These are phyloP conservation scores for Chlamydomonas reinhardtii DNA, from an alignment of 163 green algal species.

Conservation along the genomic window DNA sequence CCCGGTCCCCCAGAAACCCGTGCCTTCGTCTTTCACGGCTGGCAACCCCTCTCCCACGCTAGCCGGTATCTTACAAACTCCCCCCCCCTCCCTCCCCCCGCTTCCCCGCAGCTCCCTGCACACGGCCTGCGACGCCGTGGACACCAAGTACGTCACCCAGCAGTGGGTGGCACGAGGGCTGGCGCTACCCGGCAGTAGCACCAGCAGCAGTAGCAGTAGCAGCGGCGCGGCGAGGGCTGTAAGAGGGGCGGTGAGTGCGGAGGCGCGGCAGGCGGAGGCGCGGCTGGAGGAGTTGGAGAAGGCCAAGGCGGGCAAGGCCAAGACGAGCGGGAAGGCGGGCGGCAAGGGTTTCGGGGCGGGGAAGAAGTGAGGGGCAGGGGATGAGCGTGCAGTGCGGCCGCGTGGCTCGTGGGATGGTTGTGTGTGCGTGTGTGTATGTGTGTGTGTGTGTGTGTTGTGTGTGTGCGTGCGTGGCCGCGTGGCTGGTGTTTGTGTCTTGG, in stretches of 20 bases:
- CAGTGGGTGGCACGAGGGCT: slow-evolving; percentile 79
- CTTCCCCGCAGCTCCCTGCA: slow-evolving; percentile 70
- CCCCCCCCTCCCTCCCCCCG: too few species aligned
- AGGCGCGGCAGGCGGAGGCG: background rate
- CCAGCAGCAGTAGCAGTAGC: background rate
- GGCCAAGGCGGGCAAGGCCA: slow-evolving; percentile 9
- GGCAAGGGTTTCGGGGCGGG: slow-evolving; percentile 24
- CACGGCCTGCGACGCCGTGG: slow-evolving; percentile 74
- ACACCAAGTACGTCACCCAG: slow-evolving; percentile 84
- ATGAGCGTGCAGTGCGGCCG: too few species aligned
- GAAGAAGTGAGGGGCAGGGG: background rate
- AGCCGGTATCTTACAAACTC: too few species aligned
- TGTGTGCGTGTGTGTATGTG: too few species aligned
- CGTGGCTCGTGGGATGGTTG: too few species aligned
- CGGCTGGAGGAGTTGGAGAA: slow-evolving; percentile 2
- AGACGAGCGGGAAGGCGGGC: background rate
- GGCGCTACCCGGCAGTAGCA: background rate
- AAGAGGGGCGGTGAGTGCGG: background rate
- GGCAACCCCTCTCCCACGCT: too few species aligned
- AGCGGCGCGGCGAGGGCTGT: background rate
- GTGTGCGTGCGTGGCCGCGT: too few species aligned
- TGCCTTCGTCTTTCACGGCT: too few species aligned
- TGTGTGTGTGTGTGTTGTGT: too few species aligned
- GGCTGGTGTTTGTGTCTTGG: too few species aligned
- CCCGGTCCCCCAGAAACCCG: too few species aligned